Base-by-base conservation (phyloP, 495 filamentous ascomycete genomes). In the Penicillium macrosclerotiorum region DNA sequence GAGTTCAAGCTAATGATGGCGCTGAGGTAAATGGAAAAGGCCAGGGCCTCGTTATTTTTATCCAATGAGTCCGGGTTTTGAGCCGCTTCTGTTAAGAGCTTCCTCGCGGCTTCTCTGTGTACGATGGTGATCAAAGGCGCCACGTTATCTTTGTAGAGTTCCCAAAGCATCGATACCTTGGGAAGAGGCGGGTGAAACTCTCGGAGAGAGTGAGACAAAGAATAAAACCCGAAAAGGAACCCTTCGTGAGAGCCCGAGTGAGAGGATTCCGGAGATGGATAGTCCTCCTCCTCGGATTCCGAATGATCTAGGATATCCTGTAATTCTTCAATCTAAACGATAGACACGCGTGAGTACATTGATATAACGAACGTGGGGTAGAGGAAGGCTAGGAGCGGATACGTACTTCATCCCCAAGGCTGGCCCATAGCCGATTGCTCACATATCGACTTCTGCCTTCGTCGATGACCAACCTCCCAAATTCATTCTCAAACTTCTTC, bases 391-490 rank as follows among this genome's bases (percentile, higher is more conserved):
- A 9, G 8, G 4, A 27, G 14, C 11, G 23, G 13, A 9, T 17
- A 52, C 59, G 38, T 61, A 89, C 89, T 79, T 96, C 89, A 47
- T 92, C 88, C 37, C 83, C 88, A 33, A 96, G 72, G 49, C 80
- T 88, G n/a, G 85, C 82, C 91, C 90, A 96, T 39, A 95, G 88
- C 12, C 82, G 83, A 65, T 85, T 91, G 62, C 87, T 91, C 47
- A 96, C 84, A 67, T 96, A 96, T 59, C 88, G 76, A 52, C 83
- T 88, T 52, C 80, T 82, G 3, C 85, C 84, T 54, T 94, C 86
- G 47, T 88, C 89, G 35, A 96, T 77, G 1, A 95, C 86, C 54
- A 97, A 62, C 38, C 90, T 75, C 25, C 92, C 92, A 55, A 94
- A 84, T 48, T 88, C 80, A 51, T 80, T 78, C 33, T 83, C 77